Conservation (phyloP, 73 alveolate genomes). For the Uronychia setigera region DNA sequence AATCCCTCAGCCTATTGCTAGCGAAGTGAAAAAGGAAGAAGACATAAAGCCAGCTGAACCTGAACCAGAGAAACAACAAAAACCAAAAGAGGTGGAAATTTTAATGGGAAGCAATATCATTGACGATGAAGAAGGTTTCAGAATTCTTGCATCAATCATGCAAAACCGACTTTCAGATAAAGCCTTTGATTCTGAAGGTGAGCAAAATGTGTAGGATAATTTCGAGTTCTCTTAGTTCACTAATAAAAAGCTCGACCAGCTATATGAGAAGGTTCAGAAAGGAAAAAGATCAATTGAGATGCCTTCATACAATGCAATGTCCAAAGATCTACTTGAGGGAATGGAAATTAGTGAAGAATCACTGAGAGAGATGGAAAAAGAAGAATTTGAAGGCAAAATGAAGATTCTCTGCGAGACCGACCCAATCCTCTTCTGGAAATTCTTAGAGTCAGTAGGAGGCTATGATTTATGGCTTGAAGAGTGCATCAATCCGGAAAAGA, state of each 20-base stretch:
- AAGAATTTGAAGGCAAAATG: constrained; percentile 24
- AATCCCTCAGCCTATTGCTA: neutral
- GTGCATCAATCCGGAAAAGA: neutral
- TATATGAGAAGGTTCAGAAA: neutral
- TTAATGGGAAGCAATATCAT: constrained; percentile 25
- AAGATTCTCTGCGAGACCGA: constrained; percentile 38
- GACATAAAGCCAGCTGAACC: constrained; percentile 12
- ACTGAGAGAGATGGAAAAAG: neutral
- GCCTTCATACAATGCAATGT: too few relatives aligned
- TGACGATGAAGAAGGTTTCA: constrained; percentile 26
- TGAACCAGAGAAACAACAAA: constrained; percentile 10
- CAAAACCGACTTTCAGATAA: constrained; percentile 18
- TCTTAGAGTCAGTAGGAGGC: constrained; percentile 65
- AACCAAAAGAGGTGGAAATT: constrained; percentile 15
- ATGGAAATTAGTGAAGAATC: constrained; percentile 12
- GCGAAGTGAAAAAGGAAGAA: constrained; percentile 26
- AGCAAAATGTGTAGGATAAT: neutral
- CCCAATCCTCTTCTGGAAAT: constrained; percentile 37
- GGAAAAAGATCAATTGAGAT: neutral
- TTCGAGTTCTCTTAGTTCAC: neutral
- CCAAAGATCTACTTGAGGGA: constrained; percentile 19
- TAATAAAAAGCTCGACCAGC: neutral
- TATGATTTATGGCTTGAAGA: constrained; percentile 75
- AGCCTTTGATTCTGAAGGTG: neutral
- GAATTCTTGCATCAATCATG: constrained; percentile 18